These are phyloP conservation scores for Adenanthera pavonina DNA, from an alignment of 306 rosid genomes.

Conservation along the genomic window DNA sequence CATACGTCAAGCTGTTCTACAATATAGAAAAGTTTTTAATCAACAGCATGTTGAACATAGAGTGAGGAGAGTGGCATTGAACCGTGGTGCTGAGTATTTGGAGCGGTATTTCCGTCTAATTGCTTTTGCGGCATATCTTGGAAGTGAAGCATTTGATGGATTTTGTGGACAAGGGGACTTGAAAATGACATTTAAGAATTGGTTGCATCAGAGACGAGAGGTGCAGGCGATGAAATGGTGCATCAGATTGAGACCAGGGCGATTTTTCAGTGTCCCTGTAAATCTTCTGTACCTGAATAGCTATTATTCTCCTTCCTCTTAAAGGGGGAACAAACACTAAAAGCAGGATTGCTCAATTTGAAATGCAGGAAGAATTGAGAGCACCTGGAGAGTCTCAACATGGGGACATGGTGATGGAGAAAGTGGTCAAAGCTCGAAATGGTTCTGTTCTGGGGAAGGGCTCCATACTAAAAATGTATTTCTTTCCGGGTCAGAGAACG, in stretches of 20 bases:
- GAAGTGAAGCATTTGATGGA: conserved; percentile 91
- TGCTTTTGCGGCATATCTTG: conserved; percentile 96
- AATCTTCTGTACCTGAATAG: conserved; percentile 32
- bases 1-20: conserved; percentile 88
- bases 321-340: background rate
- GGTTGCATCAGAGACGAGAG: conserved; percentile 88
- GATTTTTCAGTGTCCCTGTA: conserved; percentile 86
- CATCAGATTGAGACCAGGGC: conserved; percentile 84
- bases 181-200: conserved; percentile 79
- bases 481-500: conserved; percentile 93
- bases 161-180: conserved; percentile 75
- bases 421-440: conserved; percentile 69
- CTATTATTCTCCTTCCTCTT: background rate
- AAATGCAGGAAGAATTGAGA: conserved; percentile 79
- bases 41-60: conserved; percentile 89
- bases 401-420: conserved; percentile 94
- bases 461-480: conserved; percentile 89
- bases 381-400: conserved; percentile 83
- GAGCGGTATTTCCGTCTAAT: conserved; percentile 90
- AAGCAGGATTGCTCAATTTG: conserved; percentile 39
- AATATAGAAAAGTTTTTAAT: conserved; percentile 77
- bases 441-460: conserved; percentile 93
- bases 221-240: conserved; percentile 96
- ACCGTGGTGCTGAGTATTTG: conserved; percentile 89
- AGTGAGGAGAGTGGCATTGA: conserved; percentile 88